Base-by-base conservation (phyloP, 2,329 filamentous ascomycete genomes). In the Aaosphaeria pasadenensis region DNA sequence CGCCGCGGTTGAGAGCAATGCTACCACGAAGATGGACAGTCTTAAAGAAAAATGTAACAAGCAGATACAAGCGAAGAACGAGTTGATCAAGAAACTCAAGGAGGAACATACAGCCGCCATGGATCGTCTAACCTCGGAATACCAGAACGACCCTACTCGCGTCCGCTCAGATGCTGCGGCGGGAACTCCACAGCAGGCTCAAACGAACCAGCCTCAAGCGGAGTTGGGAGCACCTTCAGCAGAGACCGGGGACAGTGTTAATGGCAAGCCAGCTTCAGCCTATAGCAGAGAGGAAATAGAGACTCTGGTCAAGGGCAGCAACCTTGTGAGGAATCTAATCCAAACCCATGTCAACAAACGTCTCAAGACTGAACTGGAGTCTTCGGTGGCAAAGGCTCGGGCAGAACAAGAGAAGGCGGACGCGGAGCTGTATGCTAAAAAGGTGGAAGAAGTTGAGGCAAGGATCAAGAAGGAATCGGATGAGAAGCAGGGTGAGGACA, bases 401-500 rank as follows among this genome's bases (percentile, higher is more conserved):
- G 48, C 62, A 61, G 35, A 51, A 57, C 55, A 30, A 32, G 45
- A 44, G 33, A 35, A 44, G 30, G 29, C 30, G 6, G 39, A 11
- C 30, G 39, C 13, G 81, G 77, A 48, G 89, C 89, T 45, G 57
- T 80, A 84, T 40, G 80, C 78, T 45, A 71, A 59, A 33, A 66
- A 71, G 44, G 54, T 81, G 29, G 62, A 63, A 9, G n/a, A 33
- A 35, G 29, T n/a, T 7, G 24, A 41, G 3, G 7, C 11, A 41
- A 24, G 39, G 9, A 41, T n/a, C 24, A 9, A 30, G 30, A 42
- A 44, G 33, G 30, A 44, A 17, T 11, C 30, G 6, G 39, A 11
- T 35, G 39, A n/a, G 81, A 77, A 48, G 89, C 89, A 49, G 57
- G 80, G 84, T 40, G 80, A 78, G 45, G 71, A 59, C 33, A 66